These are phyloP conservation scores for Alternaria gaisen DNA, from an alignment of 2,329 filamentous ascomycete species.

Conservation along the genomic window DNA sequence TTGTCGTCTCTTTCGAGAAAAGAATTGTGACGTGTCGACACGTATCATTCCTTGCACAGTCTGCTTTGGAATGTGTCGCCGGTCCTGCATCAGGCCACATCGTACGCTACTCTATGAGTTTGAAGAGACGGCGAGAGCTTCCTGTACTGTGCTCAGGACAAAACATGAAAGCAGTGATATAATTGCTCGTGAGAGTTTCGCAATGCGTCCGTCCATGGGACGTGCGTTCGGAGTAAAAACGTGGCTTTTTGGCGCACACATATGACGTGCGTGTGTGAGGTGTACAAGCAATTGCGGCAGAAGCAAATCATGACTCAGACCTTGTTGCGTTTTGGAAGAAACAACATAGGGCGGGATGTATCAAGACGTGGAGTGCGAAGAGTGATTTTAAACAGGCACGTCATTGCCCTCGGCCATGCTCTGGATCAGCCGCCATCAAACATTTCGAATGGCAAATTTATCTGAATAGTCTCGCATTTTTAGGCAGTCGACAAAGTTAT, in stretches of 20 bases:
- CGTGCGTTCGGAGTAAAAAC: not conserved
- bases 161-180: not conserved
- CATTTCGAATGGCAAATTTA: not conserved
- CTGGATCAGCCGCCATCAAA: not conserved
- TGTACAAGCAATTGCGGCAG: not conserved
- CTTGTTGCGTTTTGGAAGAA: not conserved
- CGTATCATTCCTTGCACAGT: not conserved
- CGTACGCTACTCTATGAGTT: not conserved
- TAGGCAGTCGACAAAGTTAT: no score
- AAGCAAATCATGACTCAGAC: not conserved
- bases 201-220: not conserved
- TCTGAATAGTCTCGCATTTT: no score
- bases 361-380: not conserved
- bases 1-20: not conserved
- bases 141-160: not conserved
- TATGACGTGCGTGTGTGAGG: not conserved
- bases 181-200: constrained; percentile 2
- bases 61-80: not conserved
- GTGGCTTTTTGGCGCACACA: not conserved
- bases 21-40: constrained; percentile 1
- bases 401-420: not conserved
- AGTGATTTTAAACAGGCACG: not conserved
- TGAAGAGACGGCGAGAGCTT: not conserved
- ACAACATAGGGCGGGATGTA: not conserved
- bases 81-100: not conserved